A percentile compares a stretch with the other conserved stretches of the same genome.
Conservation (phyloP, 2,329 filamentous ascomycete species). For the Arthrobotrys musiformis region DNA sequence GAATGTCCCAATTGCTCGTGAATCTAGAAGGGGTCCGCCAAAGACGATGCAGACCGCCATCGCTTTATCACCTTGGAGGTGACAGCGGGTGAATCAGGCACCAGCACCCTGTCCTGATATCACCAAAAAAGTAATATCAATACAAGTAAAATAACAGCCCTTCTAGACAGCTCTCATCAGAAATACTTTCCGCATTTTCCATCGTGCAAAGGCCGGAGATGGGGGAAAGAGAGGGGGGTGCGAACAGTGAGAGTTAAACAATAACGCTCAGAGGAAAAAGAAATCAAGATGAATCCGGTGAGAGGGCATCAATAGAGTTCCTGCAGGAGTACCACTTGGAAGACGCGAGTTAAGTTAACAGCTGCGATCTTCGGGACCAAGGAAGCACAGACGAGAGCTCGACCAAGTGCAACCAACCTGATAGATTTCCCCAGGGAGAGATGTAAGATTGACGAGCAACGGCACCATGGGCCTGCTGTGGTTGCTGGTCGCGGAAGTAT, state of each 20-base stretch:
- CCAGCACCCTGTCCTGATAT: slow-evolving; percentile 49
- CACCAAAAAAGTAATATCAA: slow-evolving; percentile 36
- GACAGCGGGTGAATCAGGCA: slow-evolving; percentile 48
- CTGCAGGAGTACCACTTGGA: slow-evolving; percentile 48
- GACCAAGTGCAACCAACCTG: slow-evolving; percentile 43
- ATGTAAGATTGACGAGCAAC: slow-evolving; percentile 29
- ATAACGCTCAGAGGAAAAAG: slow-evolving; percentile 15
- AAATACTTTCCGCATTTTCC: slow-evolving; percentile 15
- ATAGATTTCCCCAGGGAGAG: slow-evolving; percentile 25
- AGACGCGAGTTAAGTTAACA: slow-evolving; percentile 31
- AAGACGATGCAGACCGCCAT: slow-evolving; percentile 37
- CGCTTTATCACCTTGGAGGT: slow-evolving; percentile 47
- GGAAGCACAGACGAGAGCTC: slow-evolving; percentile 45
- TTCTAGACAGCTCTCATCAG: slow-evolving; percentile 23
- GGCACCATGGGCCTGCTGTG: slow-evolving; percentile 9
- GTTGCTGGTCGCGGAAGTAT: slow-evolving; percentile 37
- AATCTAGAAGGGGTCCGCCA: slow-evolving; percentile 49
- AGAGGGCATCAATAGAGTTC: slow-evolving; percentile 47
- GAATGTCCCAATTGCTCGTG: slow-evolving; percentile 24
- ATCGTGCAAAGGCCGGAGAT: slow-evolving; percentile 32
- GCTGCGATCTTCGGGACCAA: slow-evolving; percentile 51
- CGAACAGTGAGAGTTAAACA: slow-evolving; percentile 28
- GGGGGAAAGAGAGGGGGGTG: slow-evolving; percentile 42
- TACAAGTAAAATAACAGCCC: slow-evolving; percentile 14
- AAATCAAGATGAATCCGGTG: slow-evolving; percentile 23